Percentiles rank a stretch among this genome's conserved stretches.
Evolutionary conservation across 2,329 filamentous ascomycete genomes (phyloP).

Genomic region (Tolypocladium guangdongense): DNA sequence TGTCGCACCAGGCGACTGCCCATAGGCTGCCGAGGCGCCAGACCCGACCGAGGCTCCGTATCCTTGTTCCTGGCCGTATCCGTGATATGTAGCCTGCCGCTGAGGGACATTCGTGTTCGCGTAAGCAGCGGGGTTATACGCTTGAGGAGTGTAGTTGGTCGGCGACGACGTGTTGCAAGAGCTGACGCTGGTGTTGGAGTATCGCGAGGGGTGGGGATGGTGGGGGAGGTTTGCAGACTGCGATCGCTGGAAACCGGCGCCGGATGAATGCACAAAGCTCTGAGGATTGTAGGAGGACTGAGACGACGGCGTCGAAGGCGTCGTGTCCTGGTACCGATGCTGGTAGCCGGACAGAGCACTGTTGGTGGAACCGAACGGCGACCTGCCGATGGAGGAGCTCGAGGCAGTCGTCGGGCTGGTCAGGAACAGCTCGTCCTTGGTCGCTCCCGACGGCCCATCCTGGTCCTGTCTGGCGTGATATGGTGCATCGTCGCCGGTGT

Average conservation of each 20-base stretch:
- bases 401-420: slow-evolving; percentile 27
- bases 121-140: slow-evolving; percentile 52
- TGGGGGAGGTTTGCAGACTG: slow-evolving; percentile 42
- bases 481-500: slow-evolving; percentile 60
- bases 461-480: slow-evolving; percentile 32
- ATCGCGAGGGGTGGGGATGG: slow-evolving; percentile 31
- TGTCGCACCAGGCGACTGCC: slow-evolving; percentile 25
- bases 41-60: slow-evolving; percentile 27
- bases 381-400: slow-evolving; percentile 13
- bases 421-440: slow-evolving; percentile 55
- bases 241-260: slow-evolving; percentile 25
- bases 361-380: slow-evolving; percentile 31
- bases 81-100: slow-evolving; percentile 38
- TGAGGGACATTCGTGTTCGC: slow-evolving; percentile 36
- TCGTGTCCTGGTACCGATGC: slow-evolving; percentile 36
- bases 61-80: slow-evolving; percentile 33
- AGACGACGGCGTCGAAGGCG: slow-evolving; percentile 31
- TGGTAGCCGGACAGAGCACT: slow-evolving; percentile 39
- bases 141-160: slow-evolving; percentile 37
- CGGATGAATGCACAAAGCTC: slow-evolving; percentile 35
- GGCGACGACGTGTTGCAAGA: slow-evolving; percentile 21
- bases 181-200: slow-evolving; percentile 25
- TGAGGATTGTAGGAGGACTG: slow-evolving; percentile 60
- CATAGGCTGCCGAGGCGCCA: slow-evolving; percentile 23
- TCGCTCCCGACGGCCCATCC: slow-evolving; percentile 3